Conservation (phyloP, 1,284 basidiomycete species). For the Fomitopsis palustris region DNA sequence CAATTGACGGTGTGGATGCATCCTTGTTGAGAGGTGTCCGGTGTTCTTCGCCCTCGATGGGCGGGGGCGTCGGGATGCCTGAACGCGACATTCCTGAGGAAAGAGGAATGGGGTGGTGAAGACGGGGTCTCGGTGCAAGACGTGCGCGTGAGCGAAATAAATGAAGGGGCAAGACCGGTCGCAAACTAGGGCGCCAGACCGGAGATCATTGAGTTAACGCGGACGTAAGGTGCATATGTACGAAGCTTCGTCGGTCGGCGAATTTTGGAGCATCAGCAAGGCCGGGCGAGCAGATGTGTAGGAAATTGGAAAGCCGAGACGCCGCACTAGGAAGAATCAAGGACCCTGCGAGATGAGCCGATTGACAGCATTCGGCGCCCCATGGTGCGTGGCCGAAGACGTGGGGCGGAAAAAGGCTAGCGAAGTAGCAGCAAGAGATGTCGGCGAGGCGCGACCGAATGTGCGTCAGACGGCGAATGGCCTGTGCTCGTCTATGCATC, state of each 20-base stretch:
- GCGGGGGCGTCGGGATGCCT: conserved; percentile 21
- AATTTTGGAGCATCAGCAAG: not conserved
- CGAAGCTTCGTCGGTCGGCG: not conserved
- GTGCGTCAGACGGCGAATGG: not conserved
- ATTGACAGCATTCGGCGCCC: not conserved
- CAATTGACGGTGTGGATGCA: not conserved
- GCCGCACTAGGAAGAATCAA: not conserved
- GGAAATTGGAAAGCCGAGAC: not conserved
- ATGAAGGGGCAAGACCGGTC: not conserved
- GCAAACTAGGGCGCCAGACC: not conserved
- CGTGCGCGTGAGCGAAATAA: not conserved
- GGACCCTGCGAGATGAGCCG: not conserved
- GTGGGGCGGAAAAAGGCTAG: not conserved
- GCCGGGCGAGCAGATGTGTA: not conserved
- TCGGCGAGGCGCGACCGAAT: not conserved
- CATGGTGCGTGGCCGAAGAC: not conserved
- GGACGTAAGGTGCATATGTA: conserved; percentile 1
- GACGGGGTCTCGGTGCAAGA: not conserved
- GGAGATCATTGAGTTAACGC: not conserved
- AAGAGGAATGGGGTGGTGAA: not conserved
- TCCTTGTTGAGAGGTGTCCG: not conserved
- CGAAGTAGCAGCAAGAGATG: not conserved
- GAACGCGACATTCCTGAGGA: conserved; percentile 1
- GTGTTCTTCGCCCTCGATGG: conserved; percentile 7
- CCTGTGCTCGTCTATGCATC: not conserved